A percentile compares a stretch with the other conserved stretches of the same genome.
Conservation (phyloP, 208 protist species). For the Trypanosoma lewisi region DNA sequence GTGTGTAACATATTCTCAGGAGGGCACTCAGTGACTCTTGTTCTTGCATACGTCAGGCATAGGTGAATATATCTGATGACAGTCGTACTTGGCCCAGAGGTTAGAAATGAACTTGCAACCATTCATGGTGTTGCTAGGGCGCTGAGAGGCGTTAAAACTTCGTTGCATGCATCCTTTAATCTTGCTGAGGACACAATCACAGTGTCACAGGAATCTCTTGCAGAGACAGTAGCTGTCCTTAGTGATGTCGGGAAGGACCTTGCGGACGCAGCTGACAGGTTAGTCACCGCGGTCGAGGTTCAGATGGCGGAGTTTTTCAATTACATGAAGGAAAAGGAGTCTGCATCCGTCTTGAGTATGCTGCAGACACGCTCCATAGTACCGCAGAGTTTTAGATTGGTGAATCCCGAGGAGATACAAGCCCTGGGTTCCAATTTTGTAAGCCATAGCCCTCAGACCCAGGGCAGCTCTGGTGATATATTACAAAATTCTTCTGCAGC, state of each 20-base stretch:
- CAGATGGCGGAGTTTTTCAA: slow-evolving; percentile 67
- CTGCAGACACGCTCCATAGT: slow-evolving; percentile 18
- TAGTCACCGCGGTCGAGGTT: slow-evolving; percentile 37
- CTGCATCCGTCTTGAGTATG: slow-evolving; percentile 15
- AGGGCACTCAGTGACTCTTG: no score
- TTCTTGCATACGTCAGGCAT: background rate
- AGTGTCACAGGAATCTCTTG: slow-evolving; percentile 8
- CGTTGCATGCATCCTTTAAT: background rate
- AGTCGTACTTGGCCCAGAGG: background rate
- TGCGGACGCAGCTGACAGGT: slow-evolving; percentile 11
- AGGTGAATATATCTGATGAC: slow-evolving; percentile 11
- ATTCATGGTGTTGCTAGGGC: slow-evolving; percentile 12
- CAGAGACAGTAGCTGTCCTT: slow-evolving; percentile 26
- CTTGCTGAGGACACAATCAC: background rate
- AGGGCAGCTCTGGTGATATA: background rate
- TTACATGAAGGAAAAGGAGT: slow-evolving; percentile 48
- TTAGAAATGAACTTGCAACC: background rate
- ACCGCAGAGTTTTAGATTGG: slow-evolving; percentile 17
- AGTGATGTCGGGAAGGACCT: slow-evolving; percentile 39
- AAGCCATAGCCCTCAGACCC: background rate
- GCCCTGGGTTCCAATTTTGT: background rate
- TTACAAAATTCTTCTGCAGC: slow-evolving; percentile 1
- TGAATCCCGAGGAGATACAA: background rate
- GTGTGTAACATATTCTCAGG: no score
- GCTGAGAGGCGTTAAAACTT: background rate